Conservation (phyloP, 2,329 filamentous ascomycete species). For the Fusarium torulosum region DNA sequence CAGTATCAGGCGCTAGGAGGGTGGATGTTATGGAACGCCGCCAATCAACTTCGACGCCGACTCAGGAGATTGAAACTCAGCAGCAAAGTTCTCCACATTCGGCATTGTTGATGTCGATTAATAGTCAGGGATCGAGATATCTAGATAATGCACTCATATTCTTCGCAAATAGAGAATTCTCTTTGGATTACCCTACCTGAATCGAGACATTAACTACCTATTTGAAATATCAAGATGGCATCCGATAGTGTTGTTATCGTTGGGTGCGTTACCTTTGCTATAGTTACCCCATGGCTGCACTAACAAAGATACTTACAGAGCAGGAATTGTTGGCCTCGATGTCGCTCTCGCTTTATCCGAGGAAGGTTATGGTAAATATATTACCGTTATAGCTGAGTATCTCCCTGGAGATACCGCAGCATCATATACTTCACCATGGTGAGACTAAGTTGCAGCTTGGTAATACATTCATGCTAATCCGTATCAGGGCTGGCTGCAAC, state of each 20-base stretch:
- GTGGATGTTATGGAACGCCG: too few species aligned
- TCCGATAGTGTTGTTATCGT: slow-evolving; percentile 8
- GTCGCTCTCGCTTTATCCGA: slow-evolving; percentile 1
- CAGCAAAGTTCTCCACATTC: too few species aligned
- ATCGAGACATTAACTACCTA: too few species aligned
- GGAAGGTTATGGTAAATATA: not conserved
- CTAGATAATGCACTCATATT: too few species aligned
- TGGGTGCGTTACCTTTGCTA: not conserved
- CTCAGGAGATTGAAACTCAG: too few species aligned
- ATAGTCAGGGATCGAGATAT: too few species aligned
- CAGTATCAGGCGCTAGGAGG: too few species aligned
- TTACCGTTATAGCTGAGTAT: not conserved
- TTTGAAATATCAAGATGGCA: not conserved
- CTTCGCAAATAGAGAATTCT: too few species aligned
- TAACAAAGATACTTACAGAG: not conserved
- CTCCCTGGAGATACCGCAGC: not conserved
- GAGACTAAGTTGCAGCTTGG: not conserved
- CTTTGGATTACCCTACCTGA: too few species aligned
- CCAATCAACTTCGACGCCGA: too few species aligned
- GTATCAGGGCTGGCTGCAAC: not conserved
- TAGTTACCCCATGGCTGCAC: fast-evolving
- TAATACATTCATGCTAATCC: not conserved
- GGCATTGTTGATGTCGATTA: too few species aligned
- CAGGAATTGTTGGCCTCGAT: slow-evolving; percentile 8
- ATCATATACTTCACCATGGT: slow-evolving; percentile 17